phyloP scores from a whole-genome alignment of 495 filamentous ascomycete species.

The Friedmanniomyces simplex region DNA sequence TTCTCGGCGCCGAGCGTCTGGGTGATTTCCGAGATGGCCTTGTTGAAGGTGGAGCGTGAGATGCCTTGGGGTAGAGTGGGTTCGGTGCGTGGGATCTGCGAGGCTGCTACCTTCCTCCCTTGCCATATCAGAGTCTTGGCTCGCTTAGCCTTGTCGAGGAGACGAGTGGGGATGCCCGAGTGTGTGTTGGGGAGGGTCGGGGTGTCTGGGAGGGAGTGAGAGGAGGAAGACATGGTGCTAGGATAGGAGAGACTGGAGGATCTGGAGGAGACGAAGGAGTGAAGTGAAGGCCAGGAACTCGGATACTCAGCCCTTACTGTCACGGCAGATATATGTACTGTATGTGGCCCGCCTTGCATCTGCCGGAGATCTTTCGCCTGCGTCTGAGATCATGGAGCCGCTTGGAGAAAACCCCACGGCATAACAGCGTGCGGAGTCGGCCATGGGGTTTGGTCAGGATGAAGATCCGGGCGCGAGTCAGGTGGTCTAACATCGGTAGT shows the following conservation, averaged over 20 bases:
- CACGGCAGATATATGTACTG: too few species aligned
- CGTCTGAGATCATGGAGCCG: too few species aligned
- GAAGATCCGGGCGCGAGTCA: too few species aligned
- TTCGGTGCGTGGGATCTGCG: neutral
- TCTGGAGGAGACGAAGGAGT: neutral
- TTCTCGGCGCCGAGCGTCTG: constrained; percentile 13
- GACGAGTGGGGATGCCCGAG: constrained; percentile 10
- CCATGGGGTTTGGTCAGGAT: too few species aligned
- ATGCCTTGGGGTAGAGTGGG: constrained; percentile 9
- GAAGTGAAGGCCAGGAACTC: neutral
- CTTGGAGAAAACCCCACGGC: too few species aligned
- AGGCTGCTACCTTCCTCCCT: neutral
- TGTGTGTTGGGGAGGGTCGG: constrained; percentile 5
- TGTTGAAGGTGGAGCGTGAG: constrained; percentile 4
- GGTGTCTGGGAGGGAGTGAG: neutral
- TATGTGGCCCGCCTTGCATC: too few species aligned
- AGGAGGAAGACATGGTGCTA: neutral
- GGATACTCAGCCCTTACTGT: too few species aligned
- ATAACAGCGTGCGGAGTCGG: too few species aligned
- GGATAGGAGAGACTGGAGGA: neutral
- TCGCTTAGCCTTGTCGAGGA: constrained; percentile 4
- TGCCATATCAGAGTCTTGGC: constrained; percentile 8
- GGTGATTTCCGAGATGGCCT: constrained; percentile 3
- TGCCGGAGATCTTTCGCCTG: too few species aligned
- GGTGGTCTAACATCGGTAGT: too few species aligned